A percentile compares a stretch with the other conserved stretches of the same genome.
Evolutionary conservation across 495 filamentous ascomycete genomes (phyloP).

Genomic region (Sphaerosporella brunnea): DNA sequence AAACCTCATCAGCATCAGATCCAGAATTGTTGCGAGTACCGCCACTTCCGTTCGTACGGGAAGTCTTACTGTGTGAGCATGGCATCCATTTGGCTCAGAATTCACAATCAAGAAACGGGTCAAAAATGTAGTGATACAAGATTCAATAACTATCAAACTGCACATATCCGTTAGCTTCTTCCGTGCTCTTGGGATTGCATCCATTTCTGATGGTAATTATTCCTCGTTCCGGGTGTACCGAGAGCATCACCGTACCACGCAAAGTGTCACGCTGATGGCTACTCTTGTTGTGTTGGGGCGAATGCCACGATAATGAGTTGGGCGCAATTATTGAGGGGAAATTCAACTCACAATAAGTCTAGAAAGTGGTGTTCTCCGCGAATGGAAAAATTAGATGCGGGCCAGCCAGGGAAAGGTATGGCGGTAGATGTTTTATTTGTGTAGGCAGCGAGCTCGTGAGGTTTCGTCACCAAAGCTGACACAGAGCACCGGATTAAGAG

Average conservation of each 20-base stretch:
- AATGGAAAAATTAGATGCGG: background rate
- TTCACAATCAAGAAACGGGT: constrained; percentile 14
- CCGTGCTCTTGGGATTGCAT: constrained; percentile 1
- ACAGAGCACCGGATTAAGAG: no score
- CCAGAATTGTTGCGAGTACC: background rate
- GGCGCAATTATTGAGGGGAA: background rate
- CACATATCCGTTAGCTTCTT: constrained; percentile 23
- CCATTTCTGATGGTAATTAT: background rate
- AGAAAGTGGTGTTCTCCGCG: background rate
- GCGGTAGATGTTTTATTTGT: no score
- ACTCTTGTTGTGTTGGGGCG: no score
- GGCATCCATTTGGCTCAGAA: constrained; percentile 20
- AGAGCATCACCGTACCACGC: background rate
- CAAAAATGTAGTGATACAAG: constrained; percentile 19
- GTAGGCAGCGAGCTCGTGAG: no score
- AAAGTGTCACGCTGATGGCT: background rate
- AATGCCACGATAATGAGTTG: background rate
- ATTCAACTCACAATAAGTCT: background rate
- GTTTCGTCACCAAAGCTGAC: no score
- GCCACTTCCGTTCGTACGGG: background rate
- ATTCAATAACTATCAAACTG: constrained; percentile 16
- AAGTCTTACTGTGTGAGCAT: constrained; percentile 21
- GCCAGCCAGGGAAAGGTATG: no score
- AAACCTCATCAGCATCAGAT: constrained; percentile 18
- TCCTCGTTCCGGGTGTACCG: constrained; percentile 1